Evolutionary conservation across 345 rosid genomes (phyloP).

Genomic region (Noccaea bulbosa): DNA sequence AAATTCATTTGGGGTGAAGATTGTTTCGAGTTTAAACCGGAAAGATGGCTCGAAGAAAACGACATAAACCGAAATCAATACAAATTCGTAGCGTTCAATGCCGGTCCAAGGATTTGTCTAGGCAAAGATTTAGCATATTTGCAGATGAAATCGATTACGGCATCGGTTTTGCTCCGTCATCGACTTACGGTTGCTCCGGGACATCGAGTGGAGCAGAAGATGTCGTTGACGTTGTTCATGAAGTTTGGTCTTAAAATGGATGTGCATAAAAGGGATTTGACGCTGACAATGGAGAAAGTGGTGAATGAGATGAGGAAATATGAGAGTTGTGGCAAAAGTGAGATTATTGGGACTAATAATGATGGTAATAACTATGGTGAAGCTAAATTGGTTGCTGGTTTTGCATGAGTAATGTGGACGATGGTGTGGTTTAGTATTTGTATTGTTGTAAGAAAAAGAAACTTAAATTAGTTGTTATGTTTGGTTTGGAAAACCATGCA

Average conservation of each 20-base stretch:
- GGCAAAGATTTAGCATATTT: constrained; percentile 72
- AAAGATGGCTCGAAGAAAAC: constrained; percentile 61
- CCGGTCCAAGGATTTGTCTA: constrained; percentile 74
- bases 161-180: constrained; percentile 66
- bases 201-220: constrained; percentile 81
- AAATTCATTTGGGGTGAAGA: constrained; percentile 70
- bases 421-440: background rate
- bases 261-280: constrained; percentile 57
- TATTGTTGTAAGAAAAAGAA: constrained; percentile 18
- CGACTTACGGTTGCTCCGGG: constrained; percentile 53
- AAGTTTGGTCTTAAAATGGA: constrained; percentile 62
- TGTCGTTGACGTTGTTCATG: constrained; percentile 82
- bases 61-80: constrained; percentile 48
- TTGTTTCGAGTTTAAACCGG: constrained; percentile 66
- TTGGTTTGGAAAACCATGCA: background rate
- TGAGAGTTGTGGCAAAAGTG: background rate
- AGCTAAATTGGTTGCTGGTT: constrained; percentile 7
- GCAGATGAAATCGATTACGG: constrained; percentile 79
- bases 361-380: constrained; percentile 14
- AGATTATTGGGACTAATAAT: background rate
- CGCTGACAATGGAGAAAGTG: constrained; percentile 35
- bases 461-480: background rate
- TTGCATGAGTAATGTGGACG: background rate
- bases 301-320: constrained; percentile 11
- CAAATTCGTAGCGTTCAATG: constrained; percentile 70